Base-by-base conservation (phyloP, 1,284 basidiomycete genomes). In the Wallemia ichthyophaga region DNA sequence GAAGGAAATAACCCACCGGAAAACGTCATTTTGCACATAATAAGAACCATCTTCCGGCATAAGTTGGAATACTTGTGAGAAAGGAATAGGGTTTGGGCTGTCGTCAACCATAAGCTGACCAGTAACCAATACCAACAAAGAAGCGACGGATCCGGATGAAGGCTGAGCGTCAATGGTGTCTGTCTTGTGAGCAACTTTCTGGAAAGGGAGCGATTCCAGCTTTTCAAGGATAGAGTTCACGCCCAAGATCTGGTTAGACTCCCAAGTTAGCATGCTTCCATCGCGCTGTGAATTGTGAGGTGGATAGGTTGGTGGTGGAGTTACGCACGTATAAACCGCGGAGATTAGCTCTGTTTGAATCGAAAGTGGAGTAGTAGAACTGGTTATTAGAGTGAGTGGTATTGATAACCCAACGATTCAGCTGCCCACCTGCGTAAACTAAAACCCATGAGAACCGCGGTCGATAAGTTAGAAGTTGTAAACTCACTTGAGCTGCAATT, bases 61-160 rank as follows among this genome's bases (percentile, higher is more conserved):
- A 58, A 96, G 78, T 64, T 91, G 87, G 79, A 96, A 98, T 61
- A 81, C 73, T 71, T 94, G 88, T 64, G 80, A 83, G 75, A 85
- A 95, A 66, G 79, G 80, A 61, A 95, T 73, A n/a, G 85, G 78
- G 66, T 85, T 83, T 60, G 71, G 60, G 64, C 75, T 76, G 65
- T 82, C 84, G 63, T 91, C 88, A 63, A 92, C 88, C 58, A 81
- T 60, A 27, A 96, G 74, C 58, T 80, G 72, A 11, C 92, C 92
- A 25, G 88, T 95, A 33, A 96, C 86, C 67, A 81, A 80, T 60
- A 96, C 86, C 60, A 94, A 73, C 62, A 96, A 71, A 63, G 78
- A 80, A 7, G 79, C 75, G 15, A 77, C 69, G 21, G 71, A 68
- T 0, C 73, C 70, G 2, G 78, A 78, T 1, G 87, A 85, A 3